Evolutionary conservation across 352 stramenopile genomes (phyloP).

Genomic region (Pythium periplocum): DNA sequence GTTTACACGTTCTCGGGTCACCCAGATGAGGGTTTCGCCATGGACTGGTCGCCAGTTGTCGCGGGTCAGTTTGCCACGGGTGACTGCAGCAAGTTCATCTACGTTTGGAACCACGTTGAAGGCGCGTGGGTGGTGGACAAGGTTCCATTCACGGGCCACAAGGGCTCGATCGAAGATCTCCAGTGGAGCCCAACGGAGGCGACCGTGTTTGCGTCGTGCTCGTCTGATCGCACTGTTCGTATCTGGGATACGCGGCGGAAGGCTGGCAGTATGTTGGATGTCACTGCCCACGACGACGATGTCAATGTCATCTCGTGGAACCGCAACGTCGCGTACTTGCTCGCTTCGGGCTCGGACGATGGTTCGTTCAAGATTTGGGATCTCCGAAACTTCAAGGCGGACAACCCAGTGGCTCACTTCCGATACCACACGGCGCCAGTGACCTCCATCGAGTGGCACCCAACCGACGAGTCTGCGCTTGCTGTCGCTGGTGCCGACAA

Average conservation of each 20-base stretch:
- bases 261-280: slow-evolving; percentile 90
- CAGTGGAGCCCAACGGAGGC: slow-evolving; percentile 97
- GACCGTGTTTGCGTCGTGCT: slow-evolving; percentile 95
- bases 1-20: slow-evolving; percentile 96
- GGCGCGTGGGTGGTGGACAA: slow-evolving; percentile 84
- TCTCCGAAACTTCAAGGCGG: slow-evolving; percentile 89
- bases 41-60: slow-evolving; percentile 95
- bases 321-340: slow-evolving; percentile 94
- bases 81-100: slow-evolving; percentile 96
- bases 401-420: slow-evolving; percentile 92
- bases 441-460: slow-evolving; percentile 98
- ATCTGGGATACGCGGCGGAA: slow-evolving; percentile 98
- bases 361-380: slow-evolving; percentile 97
- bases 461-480: slow-evolving; percentile 98
- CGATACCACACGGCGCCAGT: slow-evolving; percentile 95
- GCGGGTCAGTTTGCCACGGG: slow-evolving; percentile 91
- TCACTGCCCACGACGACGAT: slow-evolving; percentile 93
- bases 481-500: slow-evolving; percentile 93
- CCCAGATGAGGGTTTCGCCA: slow-evolving; percentile 95
- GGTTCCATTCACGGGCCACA: slow-evolving; percentile 89
- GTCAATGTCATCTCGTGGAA: slow-evolving; percentile 99
- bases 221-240: slow-evolving; percentile 90
- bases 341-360: slow-evolving; percentile 97
- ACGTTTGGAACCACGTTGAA: slow-evolving; percentile 89
- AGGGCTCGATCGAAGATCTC: slow-evolving; percentile 95